Evolutionary conservation across 1,284 basidiomycete genomes (phyloP).

Genomic region (Ganoderma lucidum): DNA sequence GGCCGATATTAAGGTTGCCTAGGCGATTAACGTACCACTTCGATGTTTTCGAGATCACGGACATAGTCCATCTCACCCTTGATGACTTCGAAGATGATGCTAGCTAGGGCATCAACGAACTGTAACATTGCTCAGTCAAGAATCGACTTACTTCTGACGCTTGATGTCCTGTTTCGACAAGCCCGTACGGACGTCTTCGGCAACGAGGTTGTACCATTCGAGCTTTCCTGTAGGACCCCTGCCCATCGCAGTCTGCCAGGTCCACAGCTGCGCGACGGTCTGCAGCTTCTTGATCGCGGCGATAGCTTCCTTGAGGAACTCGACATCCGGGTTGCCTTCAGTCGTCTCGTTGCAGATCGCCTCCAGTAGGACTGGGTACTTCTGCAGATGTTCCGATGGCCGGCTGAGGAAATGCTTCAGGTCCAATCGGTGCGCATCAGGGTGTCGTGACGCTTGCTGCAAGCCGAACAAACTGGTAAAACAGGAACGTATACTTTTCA

Average conservation of each 20-base stretch:
- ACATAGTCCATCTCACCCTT: constrained; percentile 97
- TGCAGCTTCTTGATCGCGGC: constrained; percentile 82
- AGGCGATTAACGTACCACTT: constrained; percentile 60
- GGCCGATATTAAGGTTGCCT: neutral
- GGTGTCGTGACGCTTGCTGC: constrained; percentile 65
- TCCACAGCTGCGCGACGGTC: constrained; percentile 78
- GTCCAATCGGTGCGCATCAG: constrained; percentile 82
- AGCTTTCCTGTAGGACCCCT: constrained; percentile 77
- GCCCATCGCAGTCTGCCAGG: constrained; percentile 89
- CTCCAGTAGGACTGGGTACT: constrained; percentile 89
- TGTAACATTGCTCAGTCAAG: neutral
- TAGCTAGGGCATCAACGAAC: constrained; percentile 40
- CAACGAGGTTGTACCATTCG: constrained; percentile 90
- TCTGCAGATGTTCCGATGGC: constrained; percentile 89
- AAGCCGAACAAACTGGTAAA: neutral
- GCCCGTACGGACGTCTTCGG: constrained; percentile 66
- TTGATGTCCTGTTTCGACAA: constrained; percentile 84
- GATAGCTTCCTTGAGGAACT: constrained; percentile 81
- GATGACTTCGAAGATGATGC: constrained; percentile 95
- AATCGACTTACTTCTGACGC: constrained; percentile 82
- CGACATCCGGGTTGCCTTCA: constrained; percentile 79
- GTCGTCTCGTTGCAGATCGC: constrained; percentile 86
- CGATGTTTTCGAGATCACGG: constrained; percentile 90
- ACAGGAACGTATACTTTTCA: neutral
- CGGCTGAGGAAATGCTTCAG: constrained; percentile 89